Percentiles rank a stretch among this genome's conserved stretches.
phyloP scores from a whole-genome alignment of 2,329 filamentous ascomycete genomes.

The Juglanconis juglandina region DNA sequence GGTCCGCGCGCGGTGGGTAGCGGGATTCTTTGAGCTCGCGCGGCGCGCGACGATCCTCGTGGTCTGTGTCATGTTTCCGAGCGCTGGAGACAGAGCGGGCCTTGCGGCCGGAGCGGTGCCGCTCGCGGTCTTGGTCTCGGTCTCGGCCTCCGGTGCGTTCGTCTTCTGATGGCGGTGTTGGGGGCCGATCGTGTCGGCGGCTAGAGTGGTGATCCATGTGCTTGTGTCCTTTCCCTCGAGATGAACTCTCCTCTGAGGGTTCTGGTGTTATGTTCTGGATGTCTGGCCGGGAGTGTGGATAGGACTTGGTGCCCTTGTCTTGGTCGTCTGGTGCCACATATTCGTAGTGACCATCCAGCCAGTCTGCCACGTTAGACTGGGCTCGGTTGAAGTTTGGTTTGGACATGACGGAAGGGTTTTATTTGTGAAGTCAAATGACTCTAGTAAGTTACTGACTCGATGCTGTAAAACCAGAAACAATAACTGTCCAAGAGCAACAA shows the following conservation, averaged over 20 bases:
- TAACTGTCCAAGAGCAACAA: neutral
- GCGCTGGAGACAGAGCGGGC: neutral
- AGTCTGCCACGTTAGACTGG: constrained; percentile 13
- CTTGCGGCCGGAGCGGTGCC: neutral
- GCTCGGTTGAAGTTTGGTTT: neutral
- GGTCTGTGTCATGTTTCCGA: neutral
- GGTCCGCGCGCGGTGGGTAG: constrained; percentile 13
- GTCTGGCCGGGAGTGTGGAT: constrained; percentile 4
- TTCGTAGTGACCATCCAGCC: constrained; percentile 17
- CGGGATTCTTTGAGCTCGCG: constrained; percentile 9
- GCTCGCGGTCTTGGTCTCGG: neutral
- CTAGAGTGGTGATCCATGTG: neutral
- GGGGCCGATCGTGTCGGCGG: constrained; percentile 1
- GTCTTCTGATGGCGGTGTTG: constrained; percentile 12
- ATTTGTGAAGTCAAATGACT: neutral
- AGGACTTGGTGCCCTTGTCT: constrained; percentile 1
- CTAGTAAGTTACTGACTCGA: neutral
- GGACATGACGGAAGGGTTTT: constrained; percentile 1
- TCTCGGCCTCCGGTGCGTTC: neutral
- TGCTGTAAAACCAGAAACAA: too few species aligned
- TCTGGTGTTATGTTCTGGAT: constrained; percentile 2
- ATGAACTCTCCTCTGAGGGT: neutral
- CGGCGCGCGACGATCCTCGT: neutral
- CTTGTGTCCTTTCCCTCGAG: neutral
- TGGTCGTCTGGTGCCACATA: constrained; percentile 13